Evolutionary conservation across 2,329 filamentous ascomycete species (phyloP), one percentile per base, ranked within the genome.

Genomic region (Alternaria metachromatica): DNA sequence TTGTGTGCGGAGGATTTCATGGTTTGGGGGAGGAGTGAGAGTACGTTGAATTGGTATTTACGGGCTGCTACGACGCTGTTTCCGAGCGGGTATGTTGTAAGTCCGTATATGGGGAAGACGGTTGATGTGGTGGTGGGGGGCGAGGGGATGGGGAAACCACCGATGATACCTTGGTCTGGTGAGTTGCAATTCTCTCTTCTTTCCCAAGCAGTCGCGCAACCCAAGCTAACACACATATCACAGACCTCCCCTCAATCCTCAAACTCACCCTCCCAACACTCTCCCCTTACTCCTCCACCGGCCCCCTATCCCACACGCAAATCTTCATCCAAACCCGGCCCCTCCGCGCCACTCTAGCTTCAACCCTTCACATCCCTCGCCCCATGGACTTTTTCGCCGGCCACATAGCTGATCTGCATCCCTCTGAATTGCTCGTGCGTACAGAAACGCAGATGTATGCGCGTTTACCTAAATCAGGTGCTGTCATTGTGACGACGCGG

Each of bases 1-100:
- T 73, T 87, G 18, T 81, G 82, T 2, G 83, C 83, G 81, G 85
- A 87, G 69, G 85, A 87, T 63, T 80, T 87, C 60, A 85, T 81
- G 54, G 78, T 87, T 41, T 66, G 87, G 41, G 76, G 83, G 62
- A 81, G 81, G 65, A 70, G 79, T 51, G 80, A 82, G 12, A 81
- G 80, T 20, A 83, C 83, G 7, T 81, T 78, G 9, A 80, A 84
- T 61, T 84, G 85, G 65, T 82, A 83, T 57, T 70, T 87, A 26
- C 79, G 81, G 58, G 85, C 85, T 23, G 84, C 83, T 49, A 85
- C 85, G 6, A 87, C 83, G 13, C 75, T 86, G 6, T 87, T 86
- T 65, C 85, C 85, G 2, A 82, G 84, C 0, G 85, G 85, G 8
- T 87, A 84, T 84, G 81, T 81, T 21, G 78, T 87, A 12, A 73